Evolutionary conservation across 1,284 basidiomycete genomes (phyloP), one percentile per base, ranked within the genome.

Genomic region (Anthracocystis setariae): DNA sequence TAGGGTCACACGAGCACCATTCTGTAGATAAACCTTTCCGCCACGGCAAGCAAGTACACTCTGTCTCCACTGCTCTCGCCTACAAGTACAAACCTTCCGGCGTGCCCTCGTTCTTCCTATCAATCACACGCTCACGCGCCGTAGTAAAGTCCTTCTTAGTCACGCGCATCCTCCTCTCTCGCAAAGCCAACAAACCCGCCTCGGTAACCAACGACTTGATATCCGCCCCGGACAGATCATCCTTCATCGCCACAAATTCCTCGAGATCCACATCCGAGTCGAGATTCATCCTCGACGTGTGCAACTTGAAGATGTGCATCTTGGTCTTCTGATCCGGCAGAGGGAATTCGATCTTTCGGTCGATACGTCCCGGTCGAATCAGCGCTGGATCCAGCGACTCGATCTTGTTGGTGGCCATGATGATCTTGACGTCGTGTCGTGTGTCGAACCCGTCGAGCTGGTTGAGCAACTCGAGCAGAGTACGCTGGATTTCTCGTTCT

Each of bases 391-490:
- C 95, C 43, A 98, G 88, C 3, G 91, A 90, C 83, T 97, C 94
- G 74, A 98, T 98, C 85, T 88, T 89, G 85, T 95, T 95, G 37
- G 91, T 93, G 23, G 92, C 92, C 85, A 86, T 85, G 77, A 86
- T 86, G 33, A 97, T 94, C 85, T 98, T 98, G 70, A 99, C 95
- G 83, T 98, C 95, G 29, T 94, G 94, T 62, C 94, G 89, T n/a
- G 93, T 94, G 84, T 98, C 96, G 85, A 99, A 98, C 38, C 96
- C 96, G 81, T 99, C 96, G 43, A 99, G 88, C 84, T 98, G 96
- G 68, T 84, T 84, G 50, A 83, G 73, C 46, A 85, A 74, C 74
- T 85, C 84, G 12, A 85, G 76, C 66, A 85, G 81, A 17, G 84
- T 85, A 29, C 84, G 75, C 53, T 85, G 84, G 46, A 84, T 84